Evolutionary conservation across 2,329 filamentous ascomycete genomes (phyloP), one percentile per base, ranked within the genome.

Genomic region (Hypoxylon sp.): DNA sequence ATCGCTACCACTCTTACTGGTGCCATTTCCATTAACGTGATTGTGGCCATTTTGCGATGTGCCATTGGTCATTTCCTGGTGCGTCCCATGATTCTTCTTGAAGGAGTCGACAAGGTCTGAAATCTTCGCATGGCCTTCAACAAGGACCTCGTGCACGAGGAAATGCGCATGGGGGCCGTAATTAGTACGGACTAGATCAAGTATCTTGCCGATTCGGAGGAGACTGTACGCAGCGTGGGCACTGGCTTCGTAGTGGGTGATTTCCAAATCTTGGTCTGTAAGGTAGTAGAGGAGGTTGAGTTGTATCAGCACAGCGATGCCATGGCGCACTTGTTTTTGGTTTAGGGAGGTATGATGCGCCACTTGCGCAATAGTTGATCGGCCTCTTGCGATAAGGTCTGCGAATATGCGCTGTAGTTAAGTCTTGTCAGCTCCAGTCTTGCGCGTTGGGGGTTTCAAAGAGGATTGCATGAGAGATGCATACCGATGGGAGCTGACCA

Each of bases 401-500:
- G 85, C 82, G 67, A 96, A 91, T 67, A 97, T 91, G 73, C 90
- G 88, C 92, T 97, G 67, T 52, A 44, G 38, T 25, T 30, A 25
- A n/a, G 41, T 34, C 23, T 35, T 32, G 46, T 63, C 26, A 59
- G 62, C 56, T 51, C 13, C 12, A 27, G 49, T 23, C 31, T 41
- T 34, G 27, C 42, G 11, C 30, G 19, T 36, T 26, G 30, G 27
- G 27, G 16, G 31, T 19, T n/a, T 8, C 4, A 26, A 23, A 13
- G 13, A 16, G 13, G 36, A 17, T 40, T 15, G n/a, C 19, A 3
- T 51, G 21, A 32, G 13, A 31, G 13, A 43, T 77, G 8, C 88
- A 67, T 88, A 97, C 93, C 69, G 91, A 90, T 57, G 91, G 91
- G 51, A 97, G 84, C 75, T 96, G 90, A 68, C 94, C 94, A 72